Percentiles rank a stretch among this genome's conserved stretches.
Evolutionary conservation across 1,284 basidiomycete genomes (phyloP).

Genomic region (Ceratobasidium sp.): DNA sequence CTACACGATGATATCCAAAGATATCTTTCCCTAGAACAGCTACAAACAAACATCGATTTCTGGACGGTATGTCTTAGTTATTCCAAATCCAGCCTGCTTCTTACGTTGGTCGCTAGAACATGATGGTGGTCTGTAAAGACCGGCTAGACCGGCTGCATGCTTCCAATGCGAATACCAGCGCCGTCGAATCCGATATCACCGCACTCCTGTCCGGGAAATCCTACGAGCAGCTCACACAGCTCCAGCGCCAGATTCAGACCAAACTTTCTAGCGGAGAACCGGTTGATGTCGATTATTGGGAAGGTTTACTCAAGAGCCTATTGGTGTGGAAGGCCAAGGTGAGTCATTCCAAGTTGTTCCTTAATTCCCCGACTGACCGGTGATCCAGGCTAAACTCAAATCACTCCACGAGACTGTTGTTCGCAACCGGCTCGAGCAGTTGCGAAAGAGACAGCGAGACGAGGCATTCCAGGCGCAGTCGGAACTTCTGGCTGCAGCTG

Average conservation of each 20-base stretch:
- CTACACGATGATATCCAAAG: conserved; percentile 94
- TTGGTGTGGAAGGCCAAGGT: conserved; percentile 99
- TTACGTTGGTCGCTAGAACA: conserved; percentile 69
- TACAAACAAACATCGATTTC: conserved; percentile 90
- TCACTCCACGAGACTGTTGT: conserved; percentile 95
- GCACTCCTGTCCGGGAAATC: conserved; percentile 82
- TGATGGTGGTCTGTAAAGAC: conserved; percentile 97
- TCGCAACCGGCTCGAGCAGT: conserved; percentile 93
- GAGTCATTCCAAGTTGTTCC: conserved; percentile 47
- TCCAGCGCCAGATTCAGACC: conserved; percentile 88
- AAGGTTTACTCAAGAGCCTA: conserved; percentile 88
- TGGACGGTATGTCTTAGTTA: conserved; percentile 83
- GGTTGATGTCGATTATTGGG: conserved; percentile 98
- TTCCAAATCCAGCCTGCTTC: background rate
- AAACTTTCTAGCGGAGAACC: conserved; percentile 94
- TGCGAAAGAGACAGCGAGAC: conserved; percentile 94
- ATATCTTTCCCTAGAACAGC: conserved; percentile 89
- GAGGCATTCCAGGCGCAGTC: conserved; percentile 93
- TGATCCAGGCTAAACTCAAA: conserved; percentile 94
- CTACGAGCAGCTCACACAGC: conserved; percentile 82
- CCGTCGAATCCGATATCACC: conserved; percentile 85
- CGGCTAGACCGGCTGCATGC: conserved; percentile 83
- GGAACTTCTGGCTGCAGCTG: conserved; percentile 87
- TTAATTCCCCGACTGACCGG: conserved; percentile 1
- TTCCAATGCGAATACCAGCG: conserved; percentile 65